Conservation (phyloP, 305 asterid genomes). For the Fraxinus albicans region DNA sequence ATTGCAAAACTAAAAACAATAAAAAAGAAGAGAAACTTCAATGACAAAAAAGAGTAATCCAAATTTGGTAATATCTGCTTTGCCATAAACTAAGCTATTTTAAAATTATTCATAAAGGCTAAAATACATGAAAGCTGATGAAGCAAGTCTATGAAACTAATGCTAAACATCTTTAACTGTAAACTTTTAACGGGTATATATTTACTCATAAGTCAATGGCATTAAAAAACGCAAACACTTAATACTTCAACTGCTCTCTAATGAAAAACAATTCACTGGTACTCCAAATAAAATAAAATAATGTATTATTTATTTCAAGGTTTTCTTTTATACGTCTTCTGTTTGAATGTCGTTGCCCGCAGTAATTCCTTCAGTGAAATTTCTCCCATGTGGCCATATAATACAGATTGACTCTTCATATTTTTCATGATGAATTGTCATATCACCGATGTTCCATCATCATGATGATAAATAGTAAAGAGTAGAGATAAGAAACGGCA, state of each 20-base stretch:
- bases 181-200: neutral
- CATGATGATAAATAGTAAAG: too few species aligned
- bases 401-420: neutral
- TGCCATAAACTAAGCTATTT: neutral
- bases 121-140: neutral
- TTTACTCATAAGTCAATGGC: neutral
- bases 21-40: slow-evolving; percentile 8
- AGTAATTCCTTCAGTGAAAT: neutral
- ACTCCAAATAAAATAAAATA: neutral
- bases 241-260: neutral
- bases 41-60: neutral
- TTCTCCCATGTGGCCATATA: neutral
- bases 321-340: neutral
- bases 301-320: neutral
- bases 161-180: slow-evolving; percentile 5
- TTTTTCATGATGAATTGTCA: neutral
- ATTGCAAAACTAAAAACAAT: slow-evolving; percentile 15
- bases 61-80: neutral
- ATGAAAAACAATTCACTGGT: neutral
- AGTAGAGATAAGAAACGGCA: neutral
- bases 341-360: neutral
- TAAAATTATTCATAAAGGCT: neutral
- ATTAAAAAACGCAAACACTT: neutral
- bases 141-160: slow-evolving; percentile 5
- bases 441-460: neutral